Evolutionary conservation across 2,329 filamentous ascomycete genomes (phyloP).

Genomic region (Sphaerostilbella broomeana): DNA sequence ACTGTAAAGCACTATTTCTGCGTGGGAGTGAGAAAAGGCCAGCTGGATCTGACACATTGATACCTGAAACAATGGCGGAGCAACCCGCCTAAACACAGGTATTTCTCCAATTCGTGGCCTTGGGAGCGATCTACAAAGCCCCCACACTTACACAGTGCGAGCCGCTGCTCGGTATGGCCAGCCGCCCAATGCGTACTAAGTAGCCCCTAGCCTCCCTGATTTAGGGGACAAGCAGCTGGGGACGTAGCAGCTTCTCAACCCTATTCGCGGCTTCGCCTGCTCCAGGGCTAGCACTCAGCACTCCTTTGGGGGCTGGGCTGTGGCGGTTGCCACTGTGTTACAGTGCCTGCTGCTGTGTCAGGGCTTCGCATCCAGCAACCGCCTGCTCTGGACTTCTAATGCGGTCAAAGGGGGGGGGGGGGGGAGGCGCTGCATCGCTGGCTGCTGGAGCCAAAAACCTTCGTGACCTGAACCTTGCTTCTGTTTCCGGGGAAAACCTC

Average conservation of each 20-base stretch:
- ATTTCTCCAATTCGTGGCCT: background rate
- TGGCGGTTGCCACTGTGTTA: constrained; percentile 10
- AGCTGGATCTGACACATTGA: constrained; percentile 6
- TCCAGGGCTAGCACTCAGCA: background rate
- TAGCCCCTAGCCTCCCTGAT: background rate
- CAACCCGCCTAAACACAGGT: background rate
- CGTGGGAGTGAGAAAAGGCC: constrained; percentile 2
- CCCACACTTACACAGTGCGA: constrained; percentile 7
- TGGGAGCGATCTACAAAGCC: constrained; percentile 8
- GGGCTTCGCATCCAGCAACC: background rate
- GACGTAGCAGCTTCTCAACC: constrained; percentile 8
- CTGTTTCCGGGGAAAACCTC: constrained; percentile 33
- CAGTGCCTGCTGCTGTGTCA: constrained; percentile 6
- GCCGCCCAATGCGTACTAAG: background rate
- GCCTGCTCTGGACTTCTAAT: constrained; percentile 4
- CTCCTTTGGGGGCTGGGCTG: background rate
- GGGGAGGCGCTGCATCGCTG: too few species aligned
- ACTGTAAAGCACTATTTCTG: constrained; percentile 2
- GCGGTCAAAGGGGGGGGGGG: constrained; percentile 18
- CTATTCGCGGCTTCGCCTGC: constrained; percentile 2
- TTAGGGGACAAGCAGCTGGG: constrained; percentile 1
- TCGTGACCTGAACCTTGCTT: constrained; percentile 31
- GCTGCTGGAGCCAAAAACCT: constrained; percentile 32
- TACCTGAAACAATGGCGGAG: background rate
- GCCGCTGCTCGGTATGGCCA: too few species aligned